These are phyloP conservation scores for Xylariales sp. DNA, from an alignment of 2,329 filamentous ascomycete species.

Conservation along the genomic window DNA sequence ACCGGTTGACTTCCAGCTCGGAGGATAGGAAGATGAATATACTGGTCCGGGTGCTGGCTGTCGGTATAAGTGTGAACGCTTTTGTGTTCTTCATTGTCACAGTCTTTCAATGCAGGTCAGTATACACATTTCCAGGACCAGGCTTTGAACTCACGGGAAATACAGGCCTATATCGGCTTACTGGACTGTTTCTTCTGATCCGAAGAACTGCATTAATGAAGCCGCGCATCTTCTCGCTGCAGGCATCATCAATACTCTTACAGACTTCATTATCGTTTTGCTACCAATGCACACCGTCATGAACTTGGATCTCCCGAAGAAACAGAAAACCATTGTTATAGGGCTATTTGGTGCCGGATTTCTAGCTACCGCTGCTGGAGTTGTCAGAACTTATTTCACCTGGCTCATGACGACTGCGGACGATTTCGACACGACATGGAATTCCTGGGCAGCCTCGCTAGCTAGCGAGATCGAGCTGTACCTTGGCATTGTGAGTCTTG, in stretches of 20 bases:
- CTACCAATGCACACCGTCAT: slow-evolving; percentile 45
- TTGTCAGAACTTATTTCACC: slow-evolving; percentile 32
- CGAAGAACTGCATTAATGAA: slow-evolving; percentile 42
- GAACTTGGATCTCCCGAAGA: slow-evolving; percentile 38
- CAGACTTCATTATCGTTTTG: slow-evolving; percentile 51
- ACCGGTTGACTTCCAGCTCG: slow-evolving; percentile 30
- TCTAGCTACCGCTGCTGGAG: slow-evolving; percentile 37
- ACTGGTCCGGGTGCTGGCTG: slow-evolving; percentile 24
- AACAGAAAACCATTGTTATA: slow-evolving; percentile 41
- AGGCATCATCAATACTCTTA: slow-evolving; percentile 55
- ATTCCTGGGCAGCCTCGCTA: slow-evolving; percentile 30
- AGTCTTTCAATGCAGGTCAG: slow-evolving; percentile 34
- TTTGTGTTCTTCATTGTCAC: slow-evolving; percentile 32
- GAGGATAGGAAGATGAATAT: slow-evolving; percentile 24
- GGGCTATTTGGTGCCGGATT: slow-evolving; percentile 46
- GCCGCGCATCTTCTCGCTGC: slow-evolving; percentile 46
- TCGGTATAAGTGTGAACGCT: slow-evolving; percentile 25
- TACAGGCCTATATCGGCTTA: slow-evolving; percentile 32
- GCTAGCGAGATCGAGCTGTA: slow-evolving; percentile 34
- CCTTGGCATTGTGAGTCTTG: slow-evolving; percentile 33
- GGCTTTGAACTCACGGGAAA: slow-evolving; percentile 19
- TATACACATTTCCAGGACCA: slow-evolving; percentile 15
- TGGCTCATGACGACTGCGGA: slow-evolving; percentile 22
- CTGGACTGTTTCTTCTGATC: slow-evolving; percentile 29
- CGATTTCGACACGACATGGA: slow-evolving; percentile 31